Conservation (phyloP, 2,329 filamentous ascomycete species). For the Lizonia empirigonia region DNA sequence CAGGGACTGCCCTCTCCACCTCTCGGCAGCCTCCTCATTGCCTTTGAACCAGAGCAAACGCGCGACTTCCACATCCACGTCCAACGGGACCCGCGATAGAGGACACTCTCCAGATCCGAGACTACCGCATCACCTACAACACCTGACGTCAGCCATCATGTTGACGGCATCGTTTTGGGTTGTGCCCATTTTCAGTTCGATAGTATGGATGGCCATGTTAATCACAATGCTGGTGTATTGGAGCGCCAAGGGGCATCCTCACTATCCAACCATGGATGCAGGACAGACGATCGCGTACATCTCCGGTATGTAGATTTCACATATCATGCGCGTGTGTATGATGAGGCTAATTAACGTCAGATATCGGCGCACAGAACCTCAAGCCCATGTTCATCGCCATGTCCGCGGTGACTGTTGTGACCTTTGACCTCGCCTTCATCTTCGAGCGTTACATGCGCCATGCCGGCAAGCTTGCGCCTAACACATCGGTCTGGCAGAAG, state of each 20-base stretch:
- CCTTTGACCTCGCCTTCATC: conserved; percentile 80
- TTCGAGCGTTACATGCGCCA: conserved; percentile 87
- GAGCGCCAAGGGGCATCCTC: conserved; percentile 62
- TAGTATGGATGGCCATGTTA: conserved; percentile 62
- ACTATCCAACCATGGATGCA: conserved; percentile 65
- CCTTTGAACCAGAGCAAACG: conserved; percentile 3
- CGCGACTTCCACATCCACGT: not conserved
- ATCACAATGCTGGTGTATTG: conserved; percentile 74
- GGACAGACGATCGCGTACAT: conserved; percentile 72
- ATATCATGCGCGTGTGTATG: no score
- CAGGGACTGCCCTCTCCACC: conserved; percentile 4
- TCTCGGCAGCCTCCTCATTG: not conserved
- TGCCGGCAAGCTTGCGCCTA: conserved; percentile 75
- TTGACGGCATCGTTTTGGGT: conserved; percentile 60
- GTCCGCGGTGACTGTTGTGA: conserved; percentile 72
- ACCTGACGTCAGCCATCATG: conserved; percentile 26
- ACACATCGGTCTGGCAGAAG: conserved; percentile 69
- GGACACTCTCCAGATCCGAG: not conserved
- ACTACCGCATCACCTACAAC: not conserved
- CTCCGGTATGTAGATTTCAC: conserved; percentile 66
- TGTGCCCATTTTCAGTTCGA: conserved; percentile 70
- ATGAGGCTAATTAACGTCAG: no score
- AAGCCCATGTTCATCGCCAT: conserved; percentile 82
- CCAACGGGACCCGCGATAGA: not conserved
- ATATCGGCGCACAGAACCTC: conserved; percentile 65